These are phyloP conservation scores for Candida succiphila DNA, from an alignment of 805 yeast genomes.

Conservation along the genomic window DNA sequence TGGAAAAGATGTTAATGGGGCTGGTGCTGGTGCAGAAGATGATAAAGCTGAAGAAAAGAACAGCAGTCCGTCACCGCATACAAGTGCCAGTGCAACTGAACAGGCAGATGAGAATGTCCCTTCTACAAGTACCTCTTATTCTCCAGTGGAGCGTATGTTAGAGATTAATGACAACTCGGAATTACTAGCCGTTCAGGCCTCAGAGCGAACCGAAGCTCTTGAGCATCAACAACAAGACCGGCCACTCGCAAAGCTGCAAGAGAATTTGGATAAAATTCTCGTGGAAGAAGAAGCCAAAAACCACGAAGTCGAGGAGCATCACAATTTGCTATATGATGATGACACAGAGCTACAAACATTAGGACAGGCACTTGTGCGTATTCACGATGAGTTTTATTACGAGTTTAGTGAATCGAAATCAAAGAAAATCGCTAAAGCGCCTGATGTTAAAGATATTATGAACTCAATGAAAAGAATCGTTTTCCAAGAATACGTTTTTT, in stretches of 20 bases:
- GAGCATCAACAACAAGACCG: constrained; percentile 77
- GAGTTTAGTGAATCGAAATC: constrained; percentile 25
- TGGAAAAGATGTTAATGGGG: neutral
- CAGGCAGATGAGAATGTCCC: constrained; percentile 15
- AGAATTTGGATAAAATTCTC: constrained; percentile 48
- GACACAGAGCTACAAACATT: constrained; percentile 67
- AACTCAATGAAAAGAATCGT: constrained; percentile 66
- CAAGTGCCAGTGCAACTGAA: constrained; percentile 11
- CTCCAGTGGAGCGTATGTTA: constrained; percentile 40
- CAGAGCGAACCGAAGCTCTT: constrained; percentile 56
- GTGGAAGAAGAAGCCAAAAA: constrained; percentile 22
- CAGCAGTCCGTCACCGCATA: constrained; percentile 24
- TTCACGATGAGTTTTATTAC: constrained; percentile 62
- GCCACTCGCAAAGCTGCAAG: constrained; percentile 77
- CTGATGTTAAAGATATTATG: constrained; percentile 62
- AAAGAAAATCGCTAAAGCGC: constrained; percentile 19
- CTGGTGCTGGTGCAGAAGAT: constrained; percentile 7
- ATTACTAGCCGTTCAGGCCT: constrained; percentile 44
- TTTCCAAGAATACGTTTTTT: constrained; percentile 55
- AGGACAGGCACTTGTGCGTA: constrained; percentile 46
- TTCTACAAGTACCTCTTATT: constrained; percentile 18
- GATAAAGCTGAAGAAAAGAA: constrained; percentile 17
- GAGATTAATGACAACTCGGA: constrained; percentile 36
- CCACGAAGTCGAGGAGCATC: constrained; percentile 15
- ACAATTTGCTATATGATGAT: constrained; percentile 61